Evolutionary conservation across 169 alveolate species (phyloP).

Genomic region (Miamiensis avidus): DNA sequence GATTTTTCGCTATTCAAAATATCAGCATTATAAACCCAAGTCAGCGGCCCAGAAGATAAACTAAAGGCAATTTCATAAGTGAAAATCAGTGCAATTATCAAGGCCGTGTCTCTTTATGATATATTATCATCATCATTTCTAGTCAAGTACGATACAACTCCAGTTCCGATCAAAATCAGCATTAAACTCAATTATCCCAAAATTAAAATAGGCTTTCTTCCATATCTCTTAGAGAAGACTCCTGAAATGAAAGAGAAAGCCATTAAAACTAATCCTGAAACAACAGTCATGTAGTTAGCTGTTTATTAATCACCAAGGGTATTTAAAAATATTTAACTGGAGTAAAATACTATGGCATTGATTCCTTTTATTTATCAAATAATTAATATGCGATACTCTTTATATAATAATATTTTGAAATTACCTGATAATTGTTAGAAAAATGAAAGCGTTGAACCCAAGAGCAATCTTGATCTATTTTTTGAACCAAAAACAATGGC

Average conservation of each 20-base stretch:
- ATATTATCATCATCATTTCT: neutral
- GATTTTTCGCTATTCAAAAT: neutral
- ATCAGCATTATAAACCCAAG: neutral
- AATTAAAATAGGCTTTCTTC: neutral
- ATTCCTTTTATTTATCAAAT: too few relatives aligned
- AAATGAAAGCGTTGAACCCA: neutral
- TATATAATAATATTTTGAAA: too few relatives aligned
- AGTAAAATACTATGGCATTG: neutral
- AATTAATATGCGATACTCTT: too few relatives aligned
- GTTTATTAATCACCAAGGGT: neutral
- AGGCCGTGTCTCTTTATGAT: neutral
- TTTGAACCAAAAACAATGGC: neutral
- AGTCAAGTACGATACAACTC: neutral
- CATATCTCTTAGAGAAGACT: neutral
- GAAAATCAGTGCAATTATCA: neutral
- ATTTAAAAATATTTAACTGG: neutral
- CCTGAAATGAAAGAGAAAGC: neutral
- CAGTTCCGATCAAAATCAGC: neutral
- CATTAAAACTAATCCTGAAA: neutral
- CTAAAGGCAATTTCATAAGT: neutral
- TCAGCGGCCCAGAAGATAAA: neutral
- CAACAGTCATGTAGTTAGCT: neutral
- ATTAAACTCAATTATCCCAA: neutral
- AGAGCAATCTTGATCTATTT: neutral
- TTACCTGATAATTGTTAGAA: neutral